phyloP scores from a whole-genome alignment of 805 yeast genomes.

The Cyberlindnera lachancei region DNA sequence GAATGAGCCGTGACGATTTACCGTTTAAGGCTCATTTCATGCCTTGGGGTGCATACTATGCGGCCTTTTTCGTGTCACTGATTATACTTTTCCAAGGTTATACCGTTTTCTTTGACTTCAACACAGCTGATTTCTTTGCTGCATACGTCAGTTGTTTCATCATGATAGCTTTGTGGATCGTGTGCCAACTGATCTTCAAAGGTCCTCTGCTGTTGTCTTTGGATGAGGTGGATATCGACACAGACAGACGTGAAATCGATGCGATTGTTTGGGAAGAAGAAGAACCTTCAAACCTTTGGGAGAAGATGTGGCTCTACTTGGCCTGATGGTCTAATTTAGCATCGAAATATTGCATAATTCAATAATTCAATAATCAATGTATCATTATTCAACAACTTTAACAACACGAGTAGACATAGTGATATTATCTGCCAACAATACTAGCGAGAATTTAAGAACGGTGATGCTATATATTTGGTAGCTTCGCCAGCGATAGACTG shows the following conservation, averaged over 20 bases:
- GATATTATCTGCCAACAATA: too few species aligned
- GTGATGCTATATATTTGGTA: too few species aligned
- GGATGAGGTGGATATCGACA: constrained; percentile 21
- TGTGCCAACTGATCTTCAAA: constrained; percentile 46
- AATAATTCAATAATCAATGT: too few species aligned
- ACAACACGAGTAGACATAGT: too few species aligned
- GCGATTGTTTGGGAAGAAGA: constrained; percentile 50
- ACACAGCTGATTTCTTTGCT: constrained; percentile 49
- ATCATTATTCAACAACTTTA: too few species aligned
- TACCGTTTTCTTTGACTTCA: constrained; percentile 49
- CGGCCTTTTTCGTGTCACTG: constrained; percentile 44
- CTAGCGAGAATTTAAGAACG: too few species aligned
- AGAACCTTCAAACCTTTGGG: constrained; percentile 45
- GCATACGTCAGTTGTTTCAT: constrained; percentile 69
- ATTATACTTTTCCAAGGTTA: constrained; percentile 72
- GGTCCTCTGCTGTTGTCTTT: constrained; percentile 32
- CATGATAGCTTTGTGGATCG: constrained; percentile 47
- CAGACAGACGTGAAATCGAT: constrained; percentile 23
- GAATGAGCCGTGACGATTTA: constrained; percentile 56
- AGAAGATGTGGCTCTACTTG: constrained; percentile 39
- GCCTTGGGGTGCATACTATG: constrained; percentile 64
- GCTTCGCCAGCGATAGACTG: too few species aligned
- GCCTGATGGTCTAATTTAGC: constrained; percentile 2
- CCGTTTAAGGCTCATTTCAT: constrained; percentile 68
- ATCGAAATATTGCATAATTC: not conserved